Evolutionary conservation across 2,329 filamentous ascomycete species (phyloP), one percentile per base, ranked within the genome.

Genomic region (Didymella lethalis): DNA sequence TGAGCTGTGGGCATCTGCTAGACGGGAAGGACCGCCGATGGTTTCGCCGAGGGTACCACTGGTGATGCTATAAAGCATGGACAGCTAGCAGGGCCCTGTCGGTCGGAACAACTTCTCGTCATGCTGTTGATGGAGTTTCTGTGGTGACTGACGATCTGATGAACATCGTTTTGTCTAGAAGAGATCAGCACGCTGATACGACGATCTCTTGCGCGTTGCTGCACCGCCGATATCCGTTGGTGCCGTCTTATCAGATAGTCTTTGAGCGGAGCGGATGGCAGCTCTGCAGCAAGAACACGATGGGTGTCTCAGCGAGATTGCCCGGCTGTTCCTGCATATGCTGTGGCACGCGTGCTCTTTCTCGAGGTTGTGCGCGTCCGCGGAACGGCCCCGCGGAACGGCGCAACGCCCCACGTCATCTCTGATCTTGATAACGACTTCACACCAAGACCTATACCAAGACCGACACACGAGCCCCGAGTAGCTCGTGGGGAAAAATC

Each of bases 11-110:
- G 49, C 53, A 58, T 59, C 28, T 48, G 53, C 56, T 54, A 54
- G 57, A 36, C 59, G 57, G 57, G 48, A 62, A 36, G 50, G 57
- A 61, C 52, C 55, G 58, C 56, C 65, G 64, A 64, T 61, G 40
- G 32, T 61, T 41, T 58, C 43, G 51, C 63, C 66, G 66, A 65
- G 23, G 44, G 43, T 38, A 43, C 29, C 12, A 26, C 41, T 44
- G 61, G 43, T 18, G 54, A 54, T 38, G 26, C 36, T 14, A 7
- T 18, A 26, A 36, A 47, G 45, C 45, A 48, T 20, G 38, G 40
- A 41, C 36, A 8, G 7, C n/a, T 18, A 40, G 40, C 40, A 14
- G 11, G 41, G 23, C 12, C 8, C 23, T 34, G 40, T 38, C 50
- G 6, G 38, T 49, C 49, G 38, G 26, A 34, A 45, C 38, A 12